Conservation (phyloP, 345 rosid species). For the Fremontodendron californicum region DNA sequence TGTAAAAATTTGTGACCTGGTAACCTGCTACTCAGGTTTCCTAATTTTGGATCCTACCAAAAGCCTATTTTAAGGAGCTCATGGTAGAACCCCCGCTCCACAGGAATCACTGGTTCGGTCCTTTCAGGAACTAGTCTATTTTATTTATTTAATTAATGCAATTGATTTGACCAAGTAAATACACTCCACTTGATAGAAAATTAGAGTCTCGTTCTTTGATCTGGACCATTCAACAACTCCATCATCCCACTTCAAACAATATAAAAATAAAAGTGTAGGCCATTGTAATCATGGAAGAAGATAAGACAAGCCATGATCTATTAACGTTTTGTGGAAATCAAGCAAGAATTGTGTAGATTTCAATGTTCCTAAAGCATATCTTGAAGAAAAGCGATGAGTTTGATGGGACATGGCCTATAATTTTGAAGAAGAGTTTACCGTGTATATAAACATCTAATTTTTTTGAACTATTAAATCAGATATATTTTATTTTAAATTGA, state of each 20-base stretch:
- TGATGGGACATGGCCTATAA: background rate
- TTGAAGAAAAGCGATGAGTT: background rate
- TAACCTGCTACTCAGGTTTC: no score
- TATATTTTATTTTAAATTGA: no score
- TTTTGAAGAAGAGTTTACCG: background rate
- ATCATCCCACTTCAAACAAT: conserved; percentile 5
- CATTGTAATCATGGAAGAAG: background rate
- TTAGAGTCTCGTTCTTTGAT: background rate
- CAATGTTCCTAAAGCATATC: background rate
- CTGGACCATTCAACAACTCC: conserved; percentile 10
- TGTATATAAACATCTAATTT: no score
- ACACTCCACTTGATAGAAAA: background rate
- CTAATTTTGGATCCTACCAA: no score
- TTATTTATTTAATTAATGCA: background rate
- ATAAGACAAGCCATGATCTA: conserved; percentile 8
- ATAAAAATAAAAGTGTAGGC: conserved; percentile 13
- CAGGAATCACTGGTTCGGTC: conserved; percentile 11
- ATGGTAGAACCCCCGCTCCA: no score
- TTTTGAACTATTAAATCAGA: no score
- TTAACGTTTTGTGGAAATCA: background rate
- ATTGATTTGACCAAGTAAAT: no score
- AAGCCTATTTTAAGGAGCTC: no score
- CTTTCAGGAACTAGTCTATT: conserved; percentile 18
- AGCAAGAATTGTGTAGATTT: background rate
- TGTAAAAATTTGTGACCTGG: no score